Conservation (phyloP, 805 yeast genomes). For the Debaryomyces tyrocola region DNA sequence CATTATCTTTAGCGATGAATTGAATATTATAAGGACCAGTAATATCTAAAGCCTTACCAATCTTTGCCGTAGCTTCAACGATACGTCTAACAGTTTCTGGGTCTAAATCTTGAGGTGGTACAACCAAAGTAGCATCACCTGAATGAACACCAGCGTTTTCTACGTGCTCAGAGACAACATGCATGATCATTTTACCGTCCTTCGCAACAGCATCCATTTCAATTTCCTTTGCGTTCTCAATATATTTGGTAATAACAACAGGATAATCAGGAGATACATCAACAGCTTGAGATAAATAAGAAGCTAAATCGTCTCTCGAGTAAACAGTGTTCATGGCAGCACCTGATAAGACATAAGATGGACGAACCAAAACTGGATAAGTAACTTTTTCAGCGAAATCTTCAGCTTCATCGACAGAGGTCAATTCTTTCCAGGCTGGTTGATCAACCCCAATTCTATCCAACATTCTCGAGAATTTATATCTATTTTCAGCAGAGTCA, state of each 20-base stretch:
- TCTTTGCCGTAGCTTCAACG: constrained; percentile 93
- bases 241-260: constrained; percentile 94
- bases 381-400: constrained; percentile 85
- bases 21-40: constrained; percentile 98
- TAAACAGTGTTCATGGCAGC: constrained; percentile 99
- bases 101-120: constrained; percentile 94
- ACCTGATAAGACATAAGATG: constrained; percentile 95
- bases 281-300: constrained; percentile 89
- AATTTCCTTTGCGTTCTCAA: constrained; percentile 95
- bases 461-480: constrained; percentile 95
- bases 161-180: constrained; percentile 97
- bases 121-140: constrained; percentile 97
- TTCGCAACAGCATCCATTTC: constrained; percentile 99
- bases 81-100: constrained; percentile 89
- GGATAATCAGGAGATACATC: constrained; percentile 98
- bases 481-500: constrained; percentile 96
- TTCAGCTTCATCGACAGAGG: constrained; percentile 90
- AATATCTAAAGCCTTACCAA: constrained; percentile 90
- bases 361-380: constrained; percentile 95
- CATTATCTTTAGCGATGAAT: constrained; percentile 92
- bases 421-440: constrained; percentile 98
- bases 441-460: constrained; percentile 97
- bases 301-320: constrained; percentile 82
- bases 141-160: constrained; percentile 99
- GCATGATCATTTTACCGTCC: constrained; percentile 93